Evolutionary conservation across 2,329 filamentous ascomycete genomes (phyloP).

Genomic region (Cercospora canescens): DNA sequence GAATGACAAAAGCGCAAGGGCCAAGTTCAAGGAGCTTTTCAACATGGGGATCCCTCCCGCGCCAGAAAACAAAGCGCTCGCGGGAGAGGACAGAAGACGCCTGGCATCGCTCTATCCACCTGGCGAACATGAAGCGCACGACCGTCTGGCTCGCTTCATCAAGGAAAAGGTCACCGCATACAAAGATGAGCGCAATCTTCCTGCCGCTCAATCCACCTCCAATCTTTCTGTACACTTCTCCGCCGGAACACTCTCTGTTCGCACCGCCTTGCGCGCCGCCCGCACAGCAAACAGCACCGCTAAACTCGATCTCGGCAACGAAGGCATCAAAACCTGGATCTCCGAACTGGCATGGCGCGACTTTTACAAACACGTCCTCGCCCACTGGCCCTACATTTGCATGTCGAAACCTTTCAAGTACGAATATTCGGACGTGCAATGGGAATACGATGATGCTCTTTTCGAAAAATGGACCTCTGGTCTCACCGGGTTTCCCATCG

Average conservation of each 20-base stretch:
- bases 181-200: slow-evolving; percentile 64
- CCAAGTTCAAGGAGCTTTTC: slow-evolving; percentile 60
- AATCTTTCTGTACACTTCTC: slow-evolving; percentile 71
- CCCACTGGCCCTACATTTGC: slow-evolving; percentile 80
- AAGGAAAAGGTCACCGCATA: slow-evolving; percentile 64
- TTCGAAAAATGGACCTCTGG: slow-evolving; percentile 76
- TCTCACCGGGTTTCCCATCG: slow-evolving; percentile 76
- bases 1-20: slow-evolving; percentile 54
- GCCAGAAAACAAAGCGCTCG: slow-evolving; percentile 64
- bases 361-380: slow-evolving; percentile 84
- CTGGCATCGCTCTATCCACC: slow-evolving; percentile 68
- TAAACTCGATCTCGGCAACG: slow-evolving; percentile 64
- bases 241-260: slow-evolving; percentile 65
- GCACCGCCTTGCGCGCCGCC: slow-evolving; percentile 66
- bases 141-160: slow-evolving; percentile 67
- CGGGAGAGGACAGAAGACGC: slow-evolving; percentile 58
- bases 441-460: slow-evolving; percentile 71
- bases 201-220: slow-evolving; percentile 64
- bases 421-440: slow-evolving; percentile 77
- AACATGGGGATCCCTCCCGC: slow-evolving; percentile 59
- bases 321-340: slow-evolving; percentile 73
- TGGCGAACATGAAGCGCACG: slow-evolving; percentile 70
- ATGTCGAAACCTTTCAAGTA: slow-evolving; percentile 81
- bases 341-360: slow-evolving; percentile 83
- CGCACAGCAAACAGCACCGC: slow-evolving; percentile 62